Conservation (phyloP, 192 early-diverging fungal genomes). For the Chytriomyces hyalinus region DNA sequence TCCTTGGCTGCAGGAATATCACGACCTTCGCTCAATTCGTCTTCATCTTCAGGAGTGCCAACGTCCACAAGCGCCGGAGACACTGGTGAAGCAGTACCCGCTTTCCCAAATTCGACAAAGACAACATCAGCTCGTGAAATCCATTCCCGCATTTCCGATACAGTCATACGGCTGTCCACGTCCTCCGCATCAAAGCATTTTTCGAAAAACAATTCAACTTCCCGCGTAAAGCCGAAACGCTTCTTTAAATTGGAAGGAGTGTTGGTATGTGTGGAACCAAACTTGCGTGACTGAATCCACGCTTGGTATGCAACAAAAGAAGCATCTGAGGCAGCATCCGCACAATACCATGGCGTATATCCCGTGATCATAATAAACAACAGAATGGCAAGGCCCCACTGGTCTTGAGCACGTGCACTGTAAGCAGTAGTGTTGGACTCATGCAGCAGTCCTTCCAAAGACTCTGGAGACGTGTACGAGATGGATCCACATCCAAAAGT, state of each 20-base stretch:
- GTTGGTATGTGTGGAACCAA: too few relatives aligned
- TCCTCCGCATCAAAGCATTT: conserved; percentile 6
- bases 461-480: conserved; percentile 88
- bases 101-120: background rate
- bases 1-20: background rate
- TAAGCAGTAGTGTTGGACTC: conserved; percentile 52
- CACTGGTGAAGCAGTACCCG: background rate
- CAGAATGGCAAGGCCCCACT: conserved; percentile 80
- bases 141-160: conserved; percentile 18
- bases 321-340: conserved; percentile 58
- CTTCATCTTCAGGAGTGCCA: background rate
- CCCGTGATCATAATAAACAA: conserved; percentile 76
- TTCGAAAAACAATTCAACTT: conserved; percentile 13
- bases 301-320: conserved; percentile 62
- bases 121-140: background rate
- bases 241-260: background rate
- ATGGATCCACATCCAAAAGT: conserved; percentile 89
- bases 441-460: conserved; percentile 40
- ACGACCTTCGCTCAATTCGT: background rate
- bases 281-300: conserved; percentile 10
- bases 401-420: conserved; percentile 68
- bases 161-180: background rate
- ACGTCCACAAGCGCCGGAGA: background rate
- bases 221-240: conserved; percentile 7
- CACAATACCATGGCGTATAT: conserved; percentile 74